These are phyloP conservation scores for Paramarasmius palmivorus DNA, from an alignment of 1,284 basidiomycete genomes.

Conservation along the genomic window DNA sequence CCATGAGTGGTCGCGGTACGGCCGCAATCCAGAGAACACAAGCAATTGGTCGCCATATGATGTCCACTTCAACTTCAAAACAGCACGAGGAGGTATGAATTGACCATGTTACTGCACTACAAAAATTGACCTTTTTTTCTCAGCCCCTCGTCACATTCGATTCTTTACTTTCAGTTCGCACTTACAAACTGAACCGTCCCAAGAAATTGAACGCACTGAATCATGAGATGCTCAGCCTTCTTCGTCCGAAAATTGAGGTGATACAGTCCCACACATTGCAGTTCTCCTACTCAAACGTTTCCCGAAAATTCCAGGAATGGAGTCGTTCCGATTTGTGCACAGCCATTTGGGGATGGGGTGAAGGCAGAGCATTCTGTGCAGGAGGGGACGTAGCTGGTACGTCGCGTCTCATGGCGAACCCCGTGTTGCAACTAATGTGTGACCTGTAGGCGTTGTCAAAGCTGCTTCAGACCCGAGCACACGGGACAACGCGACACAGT, in stretches of 20 bases:
- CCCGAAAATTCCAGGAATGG: conserved; percentile 59
- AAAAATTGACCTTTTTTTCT: conserved; percentile 13
- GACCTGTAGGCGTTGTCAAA: conserved; percentile 52
- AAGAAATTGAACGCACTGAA: conserved; percentile 88
- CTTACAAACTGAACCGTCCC: conserved; percentile 81
- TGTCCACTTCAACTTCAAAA: conserved; percentile 34
- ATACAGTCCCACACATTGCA: conserved; percentile 17
- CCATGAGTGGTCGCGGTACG: conserved; percentile 45
- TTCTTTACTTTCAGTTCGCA: conserved; percentile 62
- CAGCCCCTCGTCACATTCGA: conserved; percentile 71
- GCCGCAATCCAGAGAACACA: conserved; percentile 48
- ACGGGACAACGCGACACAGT: conserved; percentile 68
- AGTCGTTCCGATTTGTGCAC: conserved; percentile 70
- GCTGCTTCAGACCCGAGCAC: conserved; percentile 51
- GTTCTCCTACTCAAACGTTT: conserved; percentile 10
- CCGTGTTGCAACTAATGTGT: conserved; percentile 12
- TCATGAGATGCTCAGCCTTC: conserved; percentile 75
- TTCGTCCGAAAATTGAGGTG: conserved; percentile 78
- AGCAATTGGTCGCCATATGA: conserved; percentile 63
- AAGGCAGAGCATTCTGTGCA: conserved; percentile 87
- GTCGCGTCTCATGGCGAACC: conserved; percentile 28
- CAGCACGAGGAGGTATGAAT: conserved; percentile 32
- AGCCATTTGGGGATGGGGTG: conserved; percentile 78
- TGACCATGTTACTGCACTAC: conserved; percentile 7
- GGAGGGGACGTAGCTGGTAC: conserved; percentile 91